These are phyloP conservation scores for Salix brachista DNA, from an alignment of 345 rosid genomes.

Conservation along the genomic window DNA sequence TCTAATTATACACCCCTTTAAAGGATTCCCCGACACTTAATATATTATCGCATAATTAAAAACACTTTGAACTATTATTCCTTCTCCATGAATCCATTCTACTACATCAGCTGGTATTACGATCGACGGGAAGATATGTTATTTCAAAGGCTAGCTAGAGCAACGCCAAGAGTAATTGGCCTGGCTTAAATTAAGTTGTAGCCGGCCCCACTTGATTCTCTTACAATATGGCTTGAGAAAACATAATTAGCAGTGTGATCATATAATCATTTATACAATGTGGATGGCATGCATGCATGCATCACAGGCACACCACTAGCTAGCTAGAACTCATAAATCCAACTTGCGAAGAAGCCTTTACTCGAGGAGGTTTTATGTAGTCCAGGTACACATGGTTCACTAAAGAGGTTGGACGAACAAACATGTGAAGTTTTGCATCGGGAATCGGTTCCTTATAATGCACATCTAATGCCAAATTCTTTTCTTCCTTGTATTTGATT, in stretches of 20 bases:
- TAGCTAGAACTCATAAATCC: slow-evolving; percentile 1
- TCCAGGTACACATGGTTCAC: slow-evolving; percentile 36
- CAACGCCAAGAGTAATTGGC: neutral
- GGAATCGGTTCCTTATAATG: slow-evolving; percentile 65
- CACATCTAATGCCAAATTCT: slow-evolving; percentile 45
- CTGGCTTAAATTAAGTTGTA: neutral
- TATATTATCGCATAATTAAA: neutral
- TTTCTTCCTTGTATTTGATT: slow-evolving; percentile 42
- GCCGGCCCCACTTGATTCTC: no score
- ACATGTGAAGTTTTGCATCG: slow-evolving; percentile 15
- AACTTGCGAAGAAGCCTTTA: slow-evolving; percentile 42
- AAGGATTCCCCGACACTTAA: neutral
- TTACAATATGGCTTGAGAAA: no score
- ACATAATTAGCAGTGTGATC: no score
- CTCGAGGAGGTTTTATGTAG: slow-evolving; percentile 37
- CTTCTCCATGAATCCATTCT: slow-evolving; percentile 20
- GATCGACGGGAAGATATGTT: slow-evolving; percentile 30
- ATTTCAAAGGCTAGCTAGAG: slow-evolving; percentile 14
- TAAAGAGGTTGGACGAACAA: slow-evolving; percentile 25
- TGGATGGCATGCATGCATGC: no score
- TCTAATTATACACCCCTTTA: neutral
- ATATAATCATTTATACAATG: no score
- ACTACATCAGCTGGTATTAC: slow-evolving; percentile 10
- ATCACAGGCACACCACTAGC: no score
- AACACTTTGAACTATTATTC: slow-evolving; percentile 39